Evolutionary conservation across 2,329 filamentous ascomycete species (phyloP), one percentile per base, ranked within the genome.

Genomic region (Pseudodiploospora longispora): DNA sequence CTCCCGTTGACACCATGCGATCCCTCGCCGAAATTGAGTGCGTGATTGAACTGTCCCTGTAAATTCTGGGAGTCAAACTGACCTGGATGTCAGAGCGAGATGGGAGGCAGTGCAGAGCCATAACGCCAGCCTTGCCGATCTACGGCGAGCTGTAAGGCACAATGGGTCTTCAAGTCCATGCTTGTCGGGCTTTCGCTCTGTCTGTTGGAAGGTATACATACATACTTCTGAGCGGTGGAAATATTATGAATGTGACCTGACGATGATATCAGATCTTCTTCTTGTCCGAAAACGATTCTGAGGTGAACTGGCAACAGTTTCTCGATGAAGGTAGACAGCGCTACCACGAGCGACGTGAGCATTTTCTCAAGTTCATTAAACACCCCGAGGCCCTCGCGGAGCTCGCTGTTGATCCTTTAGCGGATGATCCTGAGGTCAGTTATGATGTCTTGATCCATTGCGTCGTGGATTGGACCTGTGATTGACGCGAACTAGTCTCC

Each of bases 201-300:
- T 94, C 33, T 95, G 85, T 64, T 97, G 91, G 91, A 96, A 95
- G 79, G 86, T 84, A 42, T 19, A 28, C 33, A n/a, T 8, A 3
- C n/a, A 41, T 27, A 30, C 10, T 29, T 27, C 28, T 10, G 10
- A 35, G 27, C 12, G n/a, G 29, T 29, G 42, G 19, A 10, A 12
- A 9, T 27, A 27, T 38, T 29, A 46, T 40, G 30, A n/a, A 12
- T 40, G 47, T 56, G 46, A 50, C 50, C 47, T 38, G 31, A 49
- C 12, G 10, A 19, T 29, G 6, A 27, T 12, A 12, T 2, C 53
- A 91, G 87, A 78, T 79, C 33, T 95, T 96, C 61, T 70, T 96
- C 38, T 71, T 95, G 30, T 91, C 89, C 59, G 80, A 83, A 51
- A 75, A 76, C 41, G 68, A 82, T 7, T 74, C 84, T 42, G 70